Conservation (phyloP, 176 grass and related monocot genomes). For the Oryza officinalis region DNA sequence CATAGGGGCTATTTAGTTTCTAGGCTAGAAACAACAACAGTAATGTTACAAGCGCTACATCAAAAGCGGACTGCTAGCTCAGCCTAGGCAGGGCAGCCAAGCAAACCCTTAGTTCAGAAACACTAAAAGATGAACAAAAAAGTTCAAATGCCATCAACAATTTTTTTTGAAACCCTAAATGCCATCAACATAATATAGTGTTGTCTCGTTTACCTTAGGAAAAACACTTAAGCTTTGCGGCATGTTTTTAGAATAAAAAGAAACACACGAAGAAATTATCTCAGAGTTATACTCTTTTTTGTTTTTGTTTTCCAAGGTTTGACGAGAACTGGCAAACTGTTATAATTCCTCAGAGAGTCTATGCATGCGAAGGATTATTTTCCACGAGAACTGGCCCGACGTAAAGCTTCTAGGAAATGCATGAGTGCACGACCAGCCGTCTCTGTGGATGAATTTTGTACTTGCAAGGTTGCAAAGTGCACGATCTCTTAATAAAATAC, state of each 20-base stretch:
- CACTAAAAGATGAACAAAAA: too few species aligned
- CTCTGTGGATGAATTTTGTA: not conserved
- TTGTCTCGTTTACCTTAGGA: too few species aligned
- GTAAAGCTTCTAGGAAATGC: not conserved
- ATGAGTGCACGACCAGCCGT: not conserved
- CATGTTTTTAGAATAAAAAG: not conserved
- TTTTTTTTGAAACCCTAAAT: too few species aligned
- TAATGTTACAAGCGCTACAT: too few species aligned
- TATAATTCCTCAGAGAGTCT: not conserved
- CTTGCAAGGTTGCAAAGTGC: not conserved
- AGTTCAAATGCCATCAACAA: too few species aligned
- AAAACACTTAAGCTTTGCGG: not conserved
- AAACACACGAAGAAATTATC: not conserved
- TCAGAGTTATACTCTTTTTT: not conserved
- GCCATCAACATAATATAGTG: too few species aligned
- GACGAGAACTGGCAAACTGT: not conserved
- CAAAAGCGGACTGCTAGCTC: too few species aligned
- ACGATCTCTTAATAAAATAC: not conserved
- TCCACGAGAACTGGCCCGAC: not conserved
- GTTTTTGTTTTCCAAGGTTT: not conserved
- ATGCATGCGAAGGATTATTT: not conserved
- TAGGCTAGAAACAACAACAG: too few species aligned
- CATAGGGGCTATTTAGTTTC: too few species aligned
- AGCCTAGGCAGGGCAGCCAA: too few species aligned
- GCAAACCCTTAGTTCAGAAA: too few species aligned